Conservation (phyloP, 1,139 yeast species). For the Geotrichum candidum region DNA sequence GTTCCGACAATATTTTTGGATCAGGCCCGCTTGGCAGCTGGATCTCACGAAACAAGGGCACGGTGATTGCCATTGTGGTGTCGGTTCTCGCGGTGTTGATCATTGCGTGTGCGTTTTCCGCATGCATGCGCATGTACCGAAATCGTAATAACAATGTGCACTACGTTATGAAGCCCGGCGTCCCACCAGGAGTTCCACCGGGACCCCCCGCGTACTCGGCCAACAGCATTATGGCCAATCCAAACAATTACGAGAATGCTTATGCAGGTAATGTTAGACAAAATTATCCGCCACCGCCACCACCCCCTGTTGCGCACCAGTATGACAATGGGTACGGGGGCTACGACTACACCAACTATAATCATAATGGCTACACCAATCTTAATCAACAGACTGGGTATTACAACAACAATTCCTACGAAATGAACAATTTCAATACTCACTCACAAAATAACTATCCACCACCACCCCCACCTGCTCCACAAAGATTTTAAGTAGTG, state of each 20-base stretch:
- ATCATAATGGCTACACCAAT: background rate
- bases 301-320: conserved; percentile 3
- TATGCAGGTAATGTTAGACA: background rate
- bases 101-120: conserved; percentile 14
- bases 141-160: conserved; percentile 1
- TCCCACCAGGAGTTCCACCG: background rate
- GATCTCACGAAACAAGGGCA: conserved; percentile 18
- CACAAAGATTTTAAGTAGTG: background rate
- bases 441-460: background rate
- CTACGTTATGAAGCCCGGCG: background rate
- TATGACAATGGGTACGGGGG: background rate
- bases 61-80: conserved; percentile 22
- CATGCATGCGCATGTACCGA: conserved; percentile 11
- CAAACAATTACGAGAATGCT: background rate
- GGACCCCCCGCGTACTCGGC: background rate
- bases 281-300: conserved; percentile 14
- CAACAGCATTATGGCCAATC: conserved; percentile 1
- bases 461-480: conserved; percentile 10
- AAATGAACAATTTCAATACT: background rate
- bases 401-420: background rate
- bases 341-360: background rate
- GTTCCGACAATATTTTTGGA: conserved; percentile 16
- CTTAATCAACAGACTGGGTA: background rate
- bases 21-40: conserved; percentile 17
- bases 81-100: conserved; percentile 16